Evolutionary conservation across 805 yeast genomes (phyloP).

Genomic region (Metschnikowia kofuensis): DNA sequence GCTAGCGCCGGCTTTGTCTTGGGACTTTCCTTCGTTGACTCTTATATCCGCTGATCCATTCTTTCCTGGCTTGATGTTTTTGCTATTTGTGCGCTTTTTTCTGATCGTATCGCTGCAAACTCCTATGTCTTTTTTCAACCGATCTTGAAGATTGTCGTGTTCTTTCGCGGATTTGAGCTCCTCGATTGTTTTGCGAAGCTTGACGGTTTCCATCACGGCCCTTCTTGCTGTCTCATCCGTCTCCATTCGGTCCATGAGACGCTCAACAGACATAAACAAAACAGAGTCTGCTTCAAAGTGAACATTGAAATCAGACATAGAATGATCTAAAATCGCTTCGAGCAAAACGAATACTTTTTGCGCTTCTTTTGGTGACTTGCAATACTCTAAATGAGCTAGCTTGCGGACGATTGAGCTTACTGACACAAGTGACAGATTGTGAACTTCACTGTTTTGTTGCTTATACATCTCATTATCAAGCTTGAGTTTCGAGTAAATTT

Average conservation of each 20-base stretch:
- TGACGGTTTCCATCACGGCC: slow-evolving; percentile 31
- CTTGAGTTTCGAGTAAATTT: slow-evolving; percentile 14
- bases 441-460: not conserved
- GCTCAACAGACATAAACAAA: slow-evolving; percentile 30
- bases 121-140: not conserved
- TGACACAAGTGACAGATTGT: slow-evolving; percentile 5
- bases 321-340: slow-evolving; percentile 31
- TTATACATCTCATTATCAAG: slow-evolving; percentile 4
- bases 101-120: not conserved
- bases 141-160: not conserved
- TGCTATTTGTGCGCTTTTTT: too few species aligned
- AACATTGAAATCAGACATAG: slow-evolving; percentile 24
- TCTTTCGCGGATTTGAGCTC: slow-evolving; percentile 14
- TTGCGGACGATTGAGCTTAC: slow-evolving; percentile 27
- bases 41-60: too few species aligned
- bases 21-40: not conserved
- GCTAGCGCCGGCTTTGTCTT: too few species aligned
- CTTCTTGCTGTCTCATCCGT: slow-evolving; percentile 36
- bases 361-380: slow-evolving; percentile 25
- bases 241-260: slow-evolving; percentile 31
- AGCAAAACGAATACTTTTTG: slow-evolving; percentile 26
- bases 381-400: slow-evolving; percentile 24
- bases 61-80: too few species aligned
- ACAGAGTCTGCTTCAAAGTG: slow-evolving; percentile 25
- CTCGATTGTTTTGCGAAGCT: slow-evolving; percentile 22